phyloP scores from a whole-genome alignment of 345 rosid genomes.

The Sonneratia caseolaris region DNA sequence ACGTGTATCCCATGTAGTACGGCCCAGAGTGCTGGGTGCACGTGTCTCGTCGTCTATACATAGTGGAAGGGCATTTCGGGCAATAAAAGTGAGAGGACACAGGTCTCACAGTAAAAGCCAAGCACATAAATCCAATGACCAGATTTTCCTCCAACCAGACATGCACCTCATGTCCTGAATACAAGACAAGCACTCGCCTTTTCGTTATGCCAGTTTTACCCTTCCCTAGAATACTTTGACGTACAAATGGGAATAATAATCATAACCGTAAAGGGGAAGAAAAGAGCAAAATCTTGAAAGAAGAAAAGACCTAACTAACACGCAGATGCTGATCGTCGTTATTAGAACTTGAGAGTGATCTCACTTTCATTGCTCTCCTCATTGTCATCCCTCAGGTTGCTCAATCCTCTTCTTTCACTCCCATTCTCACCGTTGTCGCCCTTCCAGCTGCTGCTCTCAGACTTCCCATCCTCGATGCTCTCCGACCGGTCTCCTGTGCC shows the following conservation, averaged over 20 bases:
- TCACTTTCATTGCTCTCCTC: conserved; percentile 83
- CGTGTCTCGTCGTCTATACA: background rate
- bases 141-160: conserved; percentile 9
- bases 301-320: conserved; percentile 2
- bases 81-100: background rate
- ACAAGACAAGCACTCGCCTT: conserved; percentile 10
- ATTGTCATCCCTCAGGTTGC: conserved; percentile 58
- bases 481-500: conserved; percentile 51
- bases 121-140: conserved; percentile 16
- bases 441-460: conserved; percentile 75
- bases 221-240: background rate
- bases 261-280: background rate
- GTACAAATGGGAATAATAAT: background rate
- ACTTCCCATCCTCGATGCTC: conserved; percentile 82
- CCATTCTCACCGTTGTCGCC: conserved; percentile 50
- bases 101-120: conserved; percentile 5
- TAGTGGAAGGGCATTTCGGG: conserved; percentile 14
- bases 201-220: conserved; percentile 4
- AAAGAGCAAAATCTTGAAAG: background rate
- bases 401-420: conserved; percentile 54
- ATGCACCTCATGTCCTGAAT: background rate
- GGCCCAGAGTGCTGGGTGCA: background rate
- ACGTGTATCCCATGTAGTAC: no score
- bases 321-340: background rate
- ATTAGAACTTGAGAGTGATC: conserved; percentile 74